Evolutionary conservation across 179 eudicot genomes (phyloP).

Genomic region (Pouteria campechiana): DNA sequence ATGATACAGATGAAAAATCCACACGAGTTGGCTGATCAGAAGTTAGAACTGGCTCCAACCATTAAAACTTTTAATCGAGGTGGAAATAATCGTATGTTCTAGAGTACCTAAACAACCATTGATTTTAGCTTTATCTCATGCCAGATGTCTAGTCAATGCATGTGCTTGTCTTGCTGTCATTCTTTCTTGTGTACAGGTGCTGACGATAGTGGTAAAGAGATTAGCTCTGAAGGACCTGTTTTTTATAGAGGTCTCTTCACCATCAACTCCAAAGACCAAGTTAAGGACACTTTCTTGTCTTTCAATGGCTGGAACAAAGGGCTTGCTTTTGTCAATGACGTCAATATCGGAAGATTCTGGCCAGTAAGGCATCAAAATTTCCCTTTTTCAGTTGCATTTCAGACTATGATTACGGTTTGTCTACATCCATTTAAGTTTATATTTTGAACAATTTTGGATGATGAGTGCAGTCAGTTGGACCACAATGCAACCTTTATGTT

Average conservation of each 20-base stretch:
- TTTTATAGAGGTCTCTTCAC: slow-evolving; percentile 55
- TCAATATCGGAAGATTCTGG: slow-evolving; percentile 91
- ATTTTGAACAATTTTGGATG: slow-evolving; percentile 2
- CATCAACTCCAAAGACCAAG: slow-evolving; percentile 25
- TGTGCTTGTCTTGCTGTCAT: too few relatives aligned
- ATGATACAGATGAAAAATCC: too few relatives aligned
- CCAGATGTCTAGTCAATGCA: too few relatives aligned
- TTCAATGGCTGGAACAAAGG: slow-evolving; percentile 96
- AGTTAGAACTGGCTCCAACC: too few relatives aligned
- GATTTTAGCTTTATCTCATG: too few relatives aligned
- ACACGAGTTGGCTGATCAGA: too few relatives aligned
- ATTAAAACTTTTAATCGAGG: too few relatives aligned
- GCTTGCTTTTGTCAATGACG: slow-evolving; percentile 63
- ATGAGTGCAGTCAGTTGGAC: slow-evolving; percentile 76
- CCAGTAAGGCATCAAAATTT: slow-evolving; percentile 36
- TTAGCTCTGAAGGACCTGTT: slow-evolving; percentile 48
- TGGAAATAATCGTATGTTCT: too few relatives aligned
- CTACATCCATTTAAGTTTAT: background rate
- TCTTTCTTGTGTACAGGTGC: too few relatives aligned
- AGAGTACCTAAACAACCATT: too few relatives aligned
- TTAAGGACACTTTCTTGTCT: slow-evolving; percentile 67
- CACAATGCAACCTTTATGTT: slow-evolving; percentile 86
- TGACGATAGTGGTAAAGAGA: too few relatives aligned
- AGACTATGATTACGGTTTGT: background rate
- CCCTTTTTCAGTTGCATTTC: background rate